Conservation (phyloP, 495 filamentous ascomycete species). For the Aspergillus sparsus region DNA sequence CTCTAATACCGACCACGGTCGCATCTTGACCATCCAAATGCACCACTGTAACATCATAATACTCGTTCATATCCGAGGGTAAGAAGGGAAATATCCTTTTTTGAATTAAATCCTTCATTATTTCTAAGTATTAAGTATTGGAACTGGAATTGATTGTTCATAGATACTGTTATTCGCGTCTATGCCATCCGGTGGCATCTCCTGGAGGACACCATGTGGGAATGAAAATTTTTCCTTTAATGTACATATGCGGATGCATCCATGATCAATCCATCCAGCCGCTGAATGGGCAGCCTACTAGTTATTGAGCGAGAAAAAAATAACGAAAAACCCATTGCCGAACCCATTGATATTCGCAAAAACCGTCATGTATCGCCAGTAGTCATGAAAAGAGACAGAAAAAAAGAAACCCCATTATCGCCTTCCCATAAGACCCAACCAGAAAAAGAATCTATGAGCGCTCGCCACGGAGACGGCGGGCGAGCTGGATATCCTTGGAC, state of each 20-base stretch:
- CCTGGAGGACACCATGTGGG: conserved; percentile 35
- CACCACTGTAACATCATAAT: no score
- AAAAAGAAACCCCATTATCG: conserved; percentile 48
- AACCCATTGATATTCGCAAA: conserved; percentile 49
- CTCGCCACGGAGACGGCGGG: conserved; percentile 95
- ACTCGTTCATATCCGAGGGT: no score
- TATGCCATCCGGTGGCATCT: conserved; percentile 45
- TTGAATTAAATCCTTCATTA: neutral
- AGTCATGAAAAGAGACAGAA: conserved; percentile 48
- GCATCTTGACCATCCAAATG: no score
- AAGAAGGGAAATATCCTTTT: no score
- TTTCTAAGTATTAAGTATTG: conserved; percentile 1
- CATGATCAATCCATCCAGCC: conserved; percentile 44
- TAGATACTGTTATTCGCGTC: conserved; percentile 39
- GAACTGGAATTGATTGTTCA: conserved; percentile 24
- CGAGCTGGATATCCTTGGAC: conserved; percentile 96
- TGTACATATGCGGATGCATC: conserved; percentile 44
- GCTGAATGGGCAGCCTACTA: conserved; percentile 37
- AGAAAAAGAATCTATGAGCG: conserved; percentile 63
- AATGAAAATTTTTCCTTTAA: conserved; percentile 33
- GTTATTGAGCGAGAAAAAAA: conserved; percentile 34
- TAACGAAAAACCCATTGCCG: conserved; percentile 45
- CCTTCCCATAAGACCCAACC: conserved; percentile 47
- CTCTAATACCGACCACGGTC: no score
- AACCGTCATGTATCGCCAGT: conserved; percentile 55